These are phyloP conservation scores for Mycothermus thermophilus DNA, from an alignment of 495 filamentous ascomycete genomes.

Conservation along the genomic window DNA sequence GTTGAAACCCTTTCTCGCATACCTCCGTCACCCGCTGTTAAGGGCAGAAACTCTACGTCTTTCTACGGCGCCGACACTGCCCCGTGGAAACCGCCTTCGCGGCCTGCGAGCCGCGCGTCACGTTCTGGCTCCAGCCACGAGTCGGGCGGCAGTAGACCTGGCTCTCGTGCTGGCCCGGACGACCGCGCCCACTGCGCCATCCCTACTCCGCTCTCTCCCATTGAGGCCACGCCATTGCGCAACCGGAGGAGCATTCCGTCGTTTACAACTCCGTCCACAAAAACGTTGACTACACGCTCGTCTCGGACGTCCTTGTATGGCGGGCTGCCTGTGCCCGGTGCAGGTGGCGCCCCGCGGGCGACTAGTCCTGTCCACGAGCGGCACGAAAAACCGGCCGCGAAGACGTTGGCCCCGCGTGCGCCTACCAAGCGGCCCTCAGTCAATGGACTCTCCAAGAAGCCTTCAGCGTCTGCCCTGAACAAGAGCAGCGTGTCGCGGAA, in stretches of 20 bases:
- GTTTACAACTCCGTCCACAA: slow-evolving; percentile 9
- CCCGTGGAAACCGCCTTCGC: slow-evolving; percentile 18
- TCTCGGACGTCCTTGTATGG: slow-evolving; percentile 9
- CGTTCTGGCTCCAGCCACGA: slow-evolving; percentile 33
- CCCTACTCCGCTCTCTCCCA: slow-evolving; percentile 22
- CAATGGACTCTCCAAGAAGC: slow-evolving; percentile 40
- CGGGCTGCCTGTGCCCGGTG: slow-evolving; percentile 10
- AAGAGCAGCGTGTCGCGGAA: slow-evolving; percentile 26
- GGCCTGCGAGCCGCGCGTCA: slow-evolving; percentile 23
- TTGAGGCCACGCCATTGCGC: slow-evolving; percentile 22
- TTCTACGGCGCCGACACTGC: slow-evolving; percentile 23
- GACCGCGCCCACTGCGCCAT: slow-evolving; percentile 18
- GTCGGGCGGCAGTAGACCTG: slow-evolving; percentile 29
- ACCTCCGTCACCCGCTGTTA: slow-evolving; percentile 33
- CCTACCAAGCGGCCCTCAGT: slow-evolving; percentile 43
- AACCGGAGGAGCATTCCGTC: slow-evolving; percentile 16
- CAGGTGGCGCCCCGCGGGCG: slow-evolving; percentile 12
- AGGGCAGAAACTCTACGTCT: slow-evolving; percentile 19
- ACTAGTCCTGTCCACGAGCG: slow-evolving; percentile 22
- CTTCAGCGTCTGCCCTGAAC: slow-evolving; percentile 29
- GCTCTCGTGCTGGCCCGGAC: slow-evolving; percentile 25
- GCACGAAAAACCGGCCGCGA: slow-evolving; percentile 35
- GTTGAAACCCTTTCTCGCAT: slow-evolving; percentile 34
- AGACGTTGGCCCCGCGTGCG: slow-evolving; percentile 34
- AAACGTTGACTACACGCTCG: slow-evolving; percentile 2